phyloP scores from a whole-genome alignment of 2,329 filamentous ascomycete species.

The Hypoxylon sp. region DNA sequence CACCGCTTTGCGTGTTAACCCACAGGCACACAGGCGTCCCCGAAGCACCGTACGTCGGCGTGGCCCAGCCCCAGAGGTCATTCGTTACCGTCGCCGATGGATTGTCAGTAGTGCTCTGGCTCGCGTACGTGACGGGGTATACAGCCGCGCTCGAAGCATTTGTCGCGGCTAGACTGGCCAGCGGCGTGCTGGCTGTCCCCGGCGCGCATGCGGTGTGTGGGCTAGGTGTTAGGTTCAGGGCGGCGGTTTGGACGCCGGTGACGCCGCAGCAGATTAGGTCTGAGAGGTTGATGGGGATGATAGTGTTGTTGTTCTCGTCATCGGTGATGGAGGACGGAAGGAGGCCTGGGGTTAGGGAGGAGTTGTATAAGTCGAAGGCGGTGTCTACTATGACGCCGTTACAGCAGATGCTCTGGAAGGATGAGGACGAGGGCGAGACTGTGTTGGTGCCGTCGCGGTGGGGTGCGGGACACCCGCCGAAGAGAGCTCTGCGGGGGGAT shows the following conservation, averaged over 20 bases:
- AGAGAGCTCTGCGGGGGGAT: conserved; percentile 13
- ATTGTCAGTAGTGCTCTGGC: not conserved
- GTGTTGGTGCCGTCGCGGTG: not conserved
- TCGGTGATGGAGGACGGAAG: not conserved
- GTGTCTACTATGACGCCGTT: conserved; percentile 37
- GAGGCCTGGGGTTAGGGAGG: not conserved
- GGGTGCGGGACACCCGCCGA: conserved; percentile 13
- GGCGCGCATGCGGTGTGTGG: conserved; percentile 27
- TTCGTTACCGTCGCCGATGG: conserved; percentile 27
- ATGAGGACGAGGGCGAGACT: not conserved
- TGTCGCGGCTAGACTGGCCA: conserved; percentile 34
- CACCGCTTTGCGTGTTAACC: conserved; percentile 29
- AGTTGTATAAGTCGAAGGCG: conserved; percentile 28
- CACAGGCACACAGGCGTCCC: conserved; percentile 36
- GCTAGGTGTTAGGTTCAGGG: conserved; percentile 2
- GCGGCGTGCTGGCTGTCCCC: conserved; percentile 20
- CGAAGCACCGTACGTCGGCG: conserved; percentile 30
- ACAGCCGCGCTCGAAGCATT: conserved; percentile 10
- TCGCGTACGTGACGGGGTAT: conserved; percentile 27
- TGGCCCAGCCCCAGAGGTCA: conserved; percentile 33
- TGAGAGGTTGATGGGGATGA: conserved; percentile 13
- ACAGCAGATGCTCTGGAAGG: conserved; percentile 39
- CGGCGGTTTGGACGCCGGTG: conserved; percentile 21
- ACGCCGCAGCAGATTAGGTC: conserved; percentile 34
- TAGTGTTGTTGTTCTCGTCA: not conserved